Base-by-base conservation (phyloP, 306 rosid genomes). In the Ochetophila trinervis region DNA sequence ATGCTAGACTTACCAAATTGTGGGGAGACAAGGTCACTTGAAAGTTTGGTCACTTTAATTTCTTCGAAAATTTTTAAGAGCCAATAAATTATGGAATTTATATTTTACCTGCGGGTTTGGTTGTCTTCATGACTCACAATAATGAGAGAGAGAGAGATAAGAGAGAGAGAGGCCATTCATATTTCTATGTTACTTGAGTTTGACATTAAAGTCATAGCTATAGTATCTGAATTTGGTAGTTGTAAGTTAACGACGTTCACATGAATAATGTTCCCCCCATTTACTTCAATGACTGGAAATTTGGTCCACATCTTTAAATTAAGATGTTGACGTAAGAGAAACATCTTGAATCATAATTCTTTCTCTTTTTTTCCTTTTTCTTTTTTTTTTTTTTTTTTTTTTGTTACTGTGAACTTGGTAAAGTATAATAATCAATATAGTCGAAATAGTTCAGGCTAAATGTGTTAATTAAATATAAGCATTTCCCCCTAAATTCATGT, bases 221-320 rank as follows among this genome's bases (percentile, higher is more conserved):
- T 74, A 71, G 84, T 70, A 69, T 84, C 84, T 82, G 88, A 80
- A 83, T 77, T 75, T 84, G 95, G 96, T 89, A 78, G 92, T 83
- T 86, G 91, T 48, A 84, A 80, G 95, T 82, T 87, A 77, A 78
- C 85, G 82, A 80, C 79, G 86, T 82, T 85, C 93, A 92, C 98
- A 92, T 87, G 96, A 89, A 82, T 81, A 89, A 80, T 85, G 98
- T 84, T 89, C 89, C 92, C 90, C 77, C 77, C 83, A 85, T 89
- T 87, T 83, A 92, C 92, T 85, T 79, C 96, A 80, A 82, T 89
- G 81, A 67, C 95, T 80, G 80, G 62, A 67, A 77, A 67, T 30
- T 66, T 75, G 96, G 90, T 77, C 96, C 96, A 87, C 89, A 75
- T 82, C 78, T 86, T 82, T 85, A 82, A 76, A 82, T 73, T 63